Evolutionary conservation across 2,329 filamentous ascomycete species (phyloP).

Genomic region (Teratosphaeria epicoccoides): DNA sequence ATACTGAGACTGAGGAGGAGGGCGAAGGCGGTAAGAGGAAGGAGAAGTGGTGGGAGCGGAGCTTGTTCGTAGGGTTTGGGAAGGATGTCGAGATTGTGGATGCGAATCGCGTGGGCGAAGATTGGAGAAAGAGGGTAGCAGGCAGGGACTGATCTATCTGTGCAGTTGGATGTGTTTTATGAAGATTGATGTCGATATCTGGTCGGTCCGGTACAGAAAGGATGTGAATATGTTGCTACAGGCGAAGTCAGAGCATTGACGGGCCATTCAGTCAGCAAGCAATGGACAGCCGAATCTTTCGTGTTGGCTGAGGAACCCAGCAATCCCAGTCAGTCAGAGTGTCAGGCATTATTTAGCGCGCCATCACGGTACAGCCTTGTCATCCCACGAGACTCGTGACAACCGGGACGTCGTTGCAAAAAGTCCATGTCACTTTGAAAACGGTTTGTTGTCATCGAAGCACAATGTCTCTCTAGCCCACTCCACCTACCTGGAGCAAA

Average conservation of each 20-base stretch:
- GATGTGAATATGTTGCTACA: too few species aligned
- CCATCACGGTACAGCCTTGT: neutral
- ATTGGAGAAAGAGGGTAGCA: slow-evolving; percentile 72
- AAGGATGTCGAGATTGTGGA: slow-evolving; percentile 85
- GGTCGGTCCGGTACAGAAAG: neutral
- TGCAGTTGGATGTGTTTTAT: neutral
- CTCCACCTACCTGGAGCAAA: neutral
- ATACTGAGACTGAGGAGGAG: slow-evolving; percentile 55
- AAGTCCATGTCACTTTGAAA: too few species aligned
- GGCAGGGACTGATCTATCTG: slow-evolving; percentile 30
- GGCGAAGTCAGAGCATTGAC: too few species aligned
- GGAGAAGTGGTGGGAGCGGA: slow-evolving; percentile 63
- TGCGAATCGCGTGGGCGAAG: slow-evolving; percentile 67
- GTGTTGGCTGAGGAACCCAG: too few species aligned
- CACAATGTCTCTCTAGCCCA: neutral
- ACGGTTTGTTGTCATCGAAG: too few species aligned
- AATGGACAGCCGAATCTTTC: too few species aligned
- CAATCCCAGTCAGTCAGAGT: neutral
- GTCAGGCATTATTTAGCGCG: neutral
- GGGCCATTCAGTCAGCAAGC: too few species aligned
- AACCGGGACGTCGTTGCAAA: too few species aligned
- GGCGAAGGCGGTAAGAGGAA: slow-evolving; percentile 29
- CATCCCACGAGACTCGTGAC: too few species aligned
- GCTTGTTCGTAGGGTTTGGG: slow-evolving; percentile 73
- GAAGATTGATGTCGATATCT: neutral